Conservation (phyloP, 2,329 filamentous ascomycete species). For the Aschersonia sp. region DNA sequence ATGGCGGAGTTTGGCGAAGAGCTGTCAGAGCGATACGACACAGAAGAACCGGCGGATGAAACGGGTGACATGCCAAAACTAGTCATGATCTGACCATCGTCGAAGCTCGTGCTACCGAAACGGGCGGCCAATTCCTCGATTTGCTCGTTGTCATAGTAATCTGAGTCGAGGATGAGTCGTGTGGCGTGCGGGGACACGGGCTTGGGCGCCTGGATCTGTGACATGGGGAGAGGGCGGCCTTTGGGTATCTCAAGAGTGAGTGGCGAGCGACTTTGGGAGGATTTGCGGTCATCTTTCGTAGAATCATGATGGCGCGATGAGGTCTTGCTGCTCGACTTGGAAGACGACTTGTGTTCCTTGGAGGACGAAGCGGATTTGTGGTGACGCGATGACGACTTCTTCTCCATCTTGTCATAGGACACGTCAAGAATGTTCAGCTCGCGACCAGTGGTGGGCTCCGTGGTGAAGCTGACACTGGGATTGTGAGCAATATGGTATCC, state of each 20-base stretch:
- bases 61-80: slow-evolving; percentile 44
- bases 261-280: slow-evolving; percentile 30
- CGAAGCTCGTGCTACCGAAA: slow-evolving; percentile 49
- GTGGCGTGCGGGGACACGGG: slow-evolving; percentile 80
- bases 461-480: slow-evolving; percentile 74
- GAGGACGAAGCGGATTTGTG: slow-evolving; percentile 12
- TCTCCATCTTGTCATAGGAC: slow-evolving; percentile 33
- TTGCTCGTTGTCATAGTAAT: slow-evolving; percentile 59
- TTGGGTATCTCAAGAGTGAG: slow-evolving; percentile 61
- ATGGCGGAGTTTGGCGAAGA: slow-evolving; percentile 60
- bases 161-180: slow-evolving; percentile 69
- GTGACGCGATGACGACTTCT: slow-evolving; percentile 25
- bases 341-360: slow-evolving; percentile 12
- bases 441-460: slow-evolving; percentile 92
- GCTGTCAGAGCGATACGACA: slow-evolving; percentile 60
- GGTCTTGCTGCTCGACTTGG: slow-evolving; percentile 17
- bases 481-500: slow-evolving; percentile 97
- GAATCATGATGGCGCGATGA: slow-evolving; percentile 31
- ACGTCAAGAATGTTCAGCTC: slow-evolving; percentile 97
- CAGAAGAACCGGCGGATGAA: slow-evolving; percentile 54
- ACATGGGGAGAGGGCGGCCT: slow-evolving; percentile 75
- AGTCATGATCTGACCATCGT: slow-evolving; percentile 40
- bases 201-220: slow-evolving; percentile 83
- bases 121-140: slow-evolving; percentile 69
- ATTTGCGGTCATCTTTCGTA: slow-evolving; percentile 26